Percentiles rank a stretch among this genome's conserved stretches.
Conservation (phyloP, 768 basidiomycete genomes). For the Mycena sanguinolenta region DNA sequence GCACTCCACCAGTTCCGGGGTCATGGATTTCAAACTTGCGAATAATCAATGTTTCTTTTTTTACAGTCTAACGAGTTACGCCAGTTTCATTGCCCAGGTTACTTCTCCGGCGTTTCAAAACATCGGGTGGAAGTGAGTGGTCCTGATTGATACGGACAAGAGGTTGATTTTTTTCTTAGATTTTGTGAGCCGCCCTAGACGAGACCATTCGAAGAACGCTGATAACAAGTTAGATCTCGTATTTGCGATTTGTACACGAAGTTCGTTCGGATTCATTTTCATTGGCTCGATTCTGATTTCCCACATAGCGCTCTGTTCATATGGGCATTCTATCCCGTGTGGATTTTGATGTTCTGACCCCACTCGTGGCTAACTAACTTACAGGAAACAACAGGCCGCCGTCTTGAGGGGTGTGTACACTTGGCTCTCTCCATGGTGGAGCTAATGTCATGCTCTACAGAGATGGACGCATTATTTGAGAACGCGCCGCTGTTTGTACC, state of each 20-base stretch:
- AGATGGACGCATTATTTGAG: constrained; percentile 60
- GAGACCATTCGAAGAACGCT: neutral
- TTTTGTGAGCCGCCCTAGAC: constrained; percentile 42
- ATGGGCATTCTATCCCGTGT: constrained; percentile 59
- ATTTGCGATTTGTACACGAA: constrained; percentile 62
- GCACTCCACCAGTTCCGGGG: constrained; percentile 58
- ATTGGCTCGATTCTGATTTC: no score
- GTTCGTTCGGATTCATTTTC: no score
- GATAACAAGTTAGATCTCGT: constrained; percentile 50
- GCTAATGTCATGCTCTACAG: constrained; percentile 34
- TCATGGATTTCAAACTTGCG: constrained; percentile 63
- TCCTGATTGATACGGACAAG: neutral
- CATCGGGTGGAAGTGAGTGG: constrained; percentile 57
- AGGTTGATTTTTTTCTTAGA: constrained; percentile 31
- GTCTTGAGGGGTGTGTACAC: constrained; percentile 52
- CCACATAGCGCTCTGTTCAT: constrained; percentile 49
- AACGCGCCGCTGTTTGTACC: constrained; percentile 55
- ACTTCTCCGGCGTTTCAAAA: constrained; percentile 55
- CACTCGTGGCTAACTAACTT: neutral
- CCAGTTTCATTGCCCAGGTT: constrained; percentile 60
- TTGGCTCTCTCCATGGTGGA: neutral
- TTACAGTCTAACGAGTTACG: neutral
- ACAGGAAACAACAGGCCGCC: constrained; percentile 58
- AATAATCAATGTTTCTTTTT: constrained; percentile 9
- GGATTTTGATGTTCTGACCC: constrained; percentile 15